Evolutionary conservation across 2,329 filamentous ascomycete genomes (phyloP).

Genomic region (Scedosporium minutisporum): DNA sequence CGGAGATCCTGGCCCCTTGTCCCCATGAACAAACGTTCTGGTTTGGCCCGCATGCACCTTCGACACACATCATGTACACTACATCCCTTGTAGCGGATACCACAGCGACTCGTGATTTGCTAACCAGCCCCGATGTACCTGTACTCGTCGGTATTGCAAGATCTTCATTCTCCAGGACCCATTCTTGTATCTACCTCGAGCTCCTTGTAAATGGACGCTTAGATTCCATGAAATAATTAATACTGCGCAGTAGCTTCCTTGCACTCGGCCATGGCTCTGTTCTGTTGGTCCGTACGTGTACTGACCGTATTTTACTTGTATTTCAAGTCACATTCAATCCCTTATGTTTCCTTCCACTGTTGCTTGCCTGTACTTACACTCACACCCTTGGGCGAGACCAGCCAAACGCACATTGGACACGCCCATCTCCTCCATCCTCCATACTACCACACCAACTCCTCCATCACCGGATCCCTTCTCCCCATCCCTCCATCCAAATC

Average conservation of each 20-base stretch:
- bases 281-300: background rate
- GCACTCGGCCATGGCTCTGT: background rate
- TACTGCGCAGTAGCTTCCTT: background rate
- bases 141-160: background rate
- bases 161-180: background rate
- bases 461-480: background rate
- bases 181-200: background rate
- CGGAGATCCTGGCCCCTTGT: background rate
- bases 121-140: background rate
- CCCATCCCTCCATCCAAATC: background rate
- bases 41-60: background rate
- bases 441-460: constrained; percentile 2
- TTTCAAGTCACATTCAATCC: background rate
- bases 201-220: too few species aligned
- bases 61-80: background rate
- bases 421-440: background rate
- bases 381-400: too few species aligned
- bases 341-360: background rate
- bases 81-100: background rate
- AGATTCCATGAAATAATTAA: too few species aligned
- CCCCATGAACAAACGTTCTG: background rate
- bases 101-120: background rate
- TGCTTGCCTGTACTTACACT: background rate
- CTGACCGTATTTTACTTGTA: background rate
- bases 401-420: background rate